Conservation (phyloP, 345 rosid genomes). For the Populus deltoides region DNA sequence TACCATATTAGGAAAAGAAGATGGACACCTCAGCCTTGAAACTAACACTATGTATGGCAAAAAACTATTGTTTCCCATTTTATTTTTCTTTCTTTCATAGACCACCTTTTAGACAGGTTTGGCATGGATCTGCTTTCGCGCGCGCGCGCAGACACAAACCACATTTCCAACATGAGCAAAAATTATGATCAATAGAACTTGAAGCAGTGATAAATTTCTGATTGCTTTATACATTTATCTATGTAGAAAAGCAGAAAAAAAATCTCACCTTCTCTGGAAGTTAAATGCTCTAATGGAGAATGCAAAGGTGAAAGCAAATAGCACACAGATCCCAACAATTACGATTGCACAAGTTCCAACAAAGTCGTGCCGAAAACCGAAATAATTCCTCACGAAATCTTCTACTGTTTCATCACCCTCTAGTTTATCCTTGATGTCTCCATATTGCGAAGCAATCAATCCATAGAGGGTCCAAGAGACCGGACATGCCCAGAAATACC, state of each 20-base stretch:
- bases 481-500: slow-evolving; percentile 61
- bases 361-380: slow-evolving; percentile 57
- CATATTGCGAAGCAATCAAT: slow-evolving; percentile 50
- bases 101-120: background rate
- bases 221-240: background rate
- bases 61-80: no score
- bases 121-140: background rate
- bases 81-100: no score
- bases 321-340: slow-evolving; percentile 44
- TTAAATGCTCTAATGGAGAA: slow-evolving; percentile 63
- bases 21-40: no score
- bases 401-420: slow-evolving; percentile 46
- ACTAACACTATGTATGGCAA: no score
- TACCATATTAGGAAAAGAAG: no score
- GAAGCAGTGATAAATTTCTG: background rate
- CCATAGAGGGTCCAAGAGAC: slow-evolving; percentile 60
- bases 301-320: slow-evolving; percentile 68
- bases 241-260: background rate
- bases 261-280: slow-evolving; percentile 61
- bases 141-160: background rate
- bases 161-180: background rate
- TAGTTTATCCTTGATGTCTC: slow-evolving; percentile 40
- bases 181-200: background rate
- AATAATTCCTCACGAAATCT: slow-evolving; percentile 50
- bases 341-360: slow-evolving; percentile 50